These are phyloP conservation scores for Neurospora sp. DNA, from an alignment of 495 filamentous ascomycete genomes.

Conservation along the genomic window DNA sequence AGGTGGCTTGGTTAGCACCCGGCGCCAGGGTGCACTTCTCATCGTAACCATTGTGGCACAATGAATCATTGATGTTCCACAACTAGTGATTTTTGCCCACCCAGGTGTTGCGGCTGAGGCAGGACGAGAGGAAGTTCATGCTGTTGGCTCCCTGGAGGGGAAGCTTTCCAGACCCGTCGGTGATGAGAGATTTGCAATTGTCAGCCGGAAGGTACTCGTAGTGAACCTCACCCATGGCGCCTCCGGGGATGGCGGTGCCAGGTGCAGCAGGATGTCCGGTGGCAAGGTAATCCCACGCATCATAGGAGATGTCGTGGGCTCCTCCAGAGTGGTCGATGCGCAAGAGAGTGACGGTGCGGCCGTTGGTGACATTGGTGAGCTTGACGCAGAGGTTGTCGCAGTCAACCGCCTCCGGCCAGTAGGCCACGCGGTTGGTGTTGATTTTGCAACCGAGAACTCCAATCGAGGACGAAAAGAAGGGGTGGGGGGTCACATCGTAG, in stretches of 20 bases:
- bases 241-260: conserved; percentile 16
- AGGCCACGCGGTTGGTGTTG: conserved; percentile 27
- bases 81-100: conserved; percentile 20
- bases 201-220: conserved; percentile 16
- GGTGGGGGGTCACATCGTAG: conserved; percentile 25
- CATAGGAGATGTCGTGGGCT: conserved; percentile 27
- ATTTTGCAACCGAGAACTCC: conserved; percentile 32
- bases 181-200: conserved; percentile 18
- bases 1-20: conserved; percentile 10
- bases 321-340: conserved; percentile 27
- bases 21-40: conserved; percentile 23
- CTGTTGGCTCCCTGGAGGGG: conserved; percentile 26
- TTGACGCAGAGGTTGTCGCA: conserved; percentile 27
- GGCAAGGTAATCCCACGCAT: conserved; percentile 30
- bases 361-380: conserved; percentile 13
- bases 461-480: conserved; percentile 25
- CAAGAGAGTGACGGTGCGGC: conserved; percentile 21
- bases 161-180: conserved; percentile 20
- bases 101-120: conserved; percentile 17
- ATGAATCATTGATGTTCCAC: conserved; percentile 20
- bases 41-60: conserved; percentile 21
- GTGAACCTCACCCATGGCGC: conserved; percentile 13
- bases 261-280: conserved; percentile 22
- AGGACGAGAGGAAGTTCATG: conserved; percentile 26
- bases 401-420: conserved; percentile 25